Evolutionary conservation across 2,329 filamentous ascomycete species (phyloP).

Genomic region (Trichoderma citrinoviride): DNA sequence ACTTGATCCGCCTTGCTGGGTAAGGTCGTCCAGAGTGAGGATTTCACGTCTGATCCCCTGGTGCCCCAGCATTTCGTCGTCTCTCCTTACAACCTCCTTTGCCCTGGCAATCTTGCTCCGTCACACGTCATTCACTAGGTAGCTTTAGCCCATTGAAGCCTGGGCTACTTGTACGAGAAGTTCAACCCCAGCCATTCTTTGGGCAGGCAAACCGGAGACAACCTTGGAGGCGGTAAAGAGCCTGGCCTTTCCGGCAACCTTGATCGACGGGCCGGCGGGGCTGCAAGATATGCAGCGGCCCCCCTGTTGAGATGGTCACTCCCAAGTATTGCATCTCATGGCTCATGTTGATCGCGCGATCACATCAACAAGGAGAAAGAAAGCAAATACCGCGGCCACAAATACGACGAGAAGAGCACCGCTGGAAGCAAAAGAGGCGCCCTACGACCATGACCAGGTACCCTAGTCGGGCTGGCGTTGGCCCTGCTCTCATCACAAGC

Average conservation of each 20-base stretch:
- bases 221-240: neutral
- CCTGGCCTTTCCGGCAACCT: neutral
- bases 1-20: too few species aligned
- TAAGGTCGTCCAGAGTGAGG: too few species aligned
- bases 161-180: neutral
- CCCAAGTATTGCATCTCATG: neutral
- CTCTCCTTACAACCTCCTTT: neutral
- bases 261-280: constrained; percentile 3
- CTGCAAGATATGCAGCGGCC: neutral
- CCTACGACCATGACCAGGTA: neutral
- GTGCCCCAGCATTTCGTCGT: too few species aligned
- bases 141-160: neutral
- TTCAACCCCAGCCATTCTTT: neutral
- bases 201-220: neutral
- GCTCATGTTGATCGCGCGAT: too few species aligned
- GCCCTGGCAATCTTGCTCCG: neutral
- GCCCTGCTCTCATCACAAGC: neutral
- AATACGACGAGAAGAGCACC: neutral
- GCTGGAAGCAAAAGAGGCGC: neutral
- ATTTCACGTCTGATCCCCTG: too few species aligned
- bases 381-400: neutral
- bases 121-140: neutral
- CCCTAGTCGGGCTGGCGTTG: neutral
- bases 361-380: neutral
- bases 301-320: neutral